A percentile compares a stretch with the other conserved stretches of the same genome.
phyloP scores from a whole-genome alignment of 768 basidiomycete genomes.

The Kwoniella mangroviensis region DNA sequence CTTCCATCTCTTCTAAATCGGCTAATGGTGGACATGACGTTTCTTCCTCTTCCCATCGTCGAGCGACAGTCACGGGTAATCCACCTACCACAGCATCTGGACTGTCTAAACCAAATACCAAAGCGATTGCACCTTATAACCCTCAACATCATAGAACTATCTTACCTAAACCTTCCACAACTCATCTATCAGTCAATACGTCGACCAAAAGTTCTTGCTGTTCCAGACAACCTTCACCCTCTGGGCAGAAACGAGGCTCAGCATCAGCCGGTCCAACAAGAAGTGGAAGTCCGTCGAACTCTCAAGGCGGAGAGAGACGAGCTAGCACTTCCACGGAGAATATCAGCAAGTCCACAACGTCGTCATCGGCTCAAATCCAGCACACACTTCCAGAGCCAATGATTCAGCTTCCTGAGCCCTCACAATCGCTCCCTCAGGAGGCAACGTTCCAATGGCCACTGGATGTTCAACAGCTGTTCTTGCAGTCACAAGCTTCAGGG shows the following conservation, averaged over 20 bases:
- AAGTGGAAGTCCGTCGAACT: slow-evolving; percentile 6
- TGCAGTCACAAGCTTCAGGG: background rate
- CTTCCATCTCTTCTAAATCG: slow-evolving; percentile 21
- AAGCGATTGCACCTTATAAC: slow-evolving; percentile 33
- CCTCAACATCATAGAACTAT: slow-evolving; percentile 31
- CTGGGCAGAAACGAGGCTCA: slow-evolving; percentile 3
- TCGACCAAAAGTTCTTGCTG: background rate
- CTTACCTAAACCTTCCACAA: slow-evolving; percentile 35
- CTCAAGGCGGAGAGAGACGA: background rate
- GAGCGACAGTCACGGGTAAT: slow-evolving; percentile 37
- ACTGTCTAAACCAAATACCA: slow-evolving; percentile 36
- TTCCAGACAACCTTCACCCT: slow-evolving; percentile 16
- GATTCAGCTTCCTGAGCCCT: background rate
- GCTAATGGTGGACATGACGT: slow-evolving; percentile 4
- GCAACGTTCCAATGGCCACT: background rate
- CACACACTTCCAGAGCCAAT: background rate
- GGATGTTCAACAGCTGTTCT: background rate
- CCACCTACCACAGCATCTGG: slow-evolving; percentile 23
- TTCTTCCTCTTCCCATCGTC: slow-evolving; percentile 19
- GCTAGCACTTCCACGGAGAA: background rate
- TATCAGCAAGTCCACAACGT: slow-evolving; percentile 2
- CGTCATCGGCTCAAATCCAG: background rate
- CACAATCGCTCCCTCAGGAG: background rate
- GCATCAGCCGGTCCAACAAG: slow-evolving; percentile 14
- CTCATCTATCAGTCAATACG: slow-evolving; percentile 6